These are phyloP conservation scores for Petrea volubilis DNA, from an alignment of 257 asterid species.

Conservation along the genomic window DNA sequence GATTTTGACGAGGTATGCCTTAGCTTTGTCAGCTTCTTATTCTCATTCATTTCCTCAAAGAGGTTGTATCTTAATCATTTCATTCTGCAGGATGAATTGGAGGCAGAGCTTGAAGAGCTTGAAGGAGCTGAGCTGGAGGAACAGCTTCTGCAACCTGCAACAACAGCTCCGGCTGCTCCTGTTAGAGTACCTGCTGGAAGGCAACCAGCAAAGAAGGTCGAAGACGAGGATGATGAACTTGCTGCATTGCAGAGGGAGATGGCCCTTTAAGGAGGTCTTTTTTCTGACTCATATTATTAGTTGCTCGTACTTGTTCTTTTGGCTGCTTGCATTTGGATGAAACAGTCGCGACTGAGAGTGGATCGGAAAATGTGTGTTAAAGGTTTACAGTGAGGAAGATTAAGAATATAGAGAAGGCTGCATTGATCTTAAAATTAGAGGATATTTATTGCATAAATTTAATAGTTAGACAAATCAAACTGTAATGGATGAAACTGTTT, in stretches of 20 bases:
- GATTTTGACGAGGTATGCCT: conserved; percentile 61
- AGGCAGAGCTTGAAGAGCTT: conserved; percentile 69
- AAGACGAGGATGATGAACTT: conserved; percentile 60
- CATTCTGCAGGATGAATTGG: conserved; percentile 55
- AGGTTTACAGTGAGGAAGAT: background rate
- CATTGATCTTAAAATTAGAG: background rate
- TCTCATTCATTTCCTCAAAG: background rate
- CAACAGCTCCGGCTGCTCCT: conserved; percentile 57
- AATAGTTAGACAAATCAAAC: background rate
- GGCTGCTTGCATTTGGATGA: background rate
- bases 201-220: conserved; percentile 43
- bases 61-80: background rate
- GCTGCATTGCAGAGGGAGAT: conserved; percentile 72
- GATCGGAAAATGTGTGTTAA: background rate
- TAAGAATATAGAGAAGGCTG: background rate
- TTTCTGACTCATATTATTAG: background rate
- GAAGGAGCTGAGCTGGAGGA: conserved; percentile 70
- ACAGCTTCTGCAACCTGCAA: conserved; percentile 65
- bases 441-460: background rate
- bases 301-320: conserved; percentile 1
- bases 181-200: conserved; percentile 44
- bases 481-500: background rate
- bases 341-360: background rate
- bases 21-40: background rate
- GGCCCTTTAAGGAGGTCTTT: conserved; percentile 57